Evolutionary conservation across 148 eudicot genomes (phyloP).

Genomic region (Cornus controversa): DNA sequence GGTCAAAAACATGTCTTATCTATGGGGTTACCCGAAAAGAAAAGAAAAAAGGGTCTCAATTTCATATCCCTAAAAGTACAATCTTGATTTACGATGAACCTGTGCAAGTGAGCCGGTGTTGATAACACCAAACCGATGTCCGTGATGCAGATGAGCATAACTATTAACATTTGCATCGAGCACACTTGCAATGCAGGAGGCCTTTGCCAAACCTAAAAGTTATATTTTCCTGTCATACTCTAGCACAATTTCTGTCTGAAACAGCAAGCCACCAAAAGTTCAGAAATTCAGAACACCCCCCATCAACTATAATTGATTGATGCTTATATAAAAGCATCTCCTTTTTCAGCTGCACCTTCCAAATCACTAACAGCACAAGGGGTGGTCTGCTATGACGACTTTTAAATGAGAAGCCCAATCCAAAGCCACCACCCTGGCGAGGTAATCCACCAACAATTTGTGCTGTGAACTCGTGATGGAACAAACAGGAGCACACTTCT

Average conservation of each 20-base stretch:
- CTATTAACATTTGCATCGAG: constrained; percentile 2
- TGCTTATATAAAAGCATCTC: constrained; percentile 2
- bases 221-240: neutral
- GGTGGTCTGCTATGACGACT: neutral
- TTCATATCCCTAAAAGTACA: constrained; percentile 50
- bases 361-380: neutral
- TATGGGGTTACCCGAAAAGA: constrained; percentile 44
- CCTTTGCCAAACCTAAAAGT: neutral
- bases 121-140: constrained; percentile 10
- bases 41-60: constrained; percentile 35
- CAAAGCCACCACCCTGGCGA: constrained; percentile 10
- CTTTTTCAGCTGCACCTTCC: neutral
- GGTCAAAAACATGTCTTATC: constrained; percentile 29
- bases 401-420: neutral
- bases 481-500: constrained; percentile 5
- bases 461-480: neutral
- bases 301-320: constrained; percentile 1
- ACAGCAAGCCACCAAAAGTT: neutral
- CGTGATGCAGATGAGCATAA: constrained; percentile 1
- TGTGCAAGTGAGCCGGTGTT: constrained; percentile 18
- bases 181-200: neutral
- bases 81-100: constrained; percentile 30
- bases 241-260: neutral
- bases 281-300: neutral
- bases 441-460: neutral